Conservation (phyloP, 2,329 filamentous ascomycete species). For the Fusarium nurragi region DNA sequence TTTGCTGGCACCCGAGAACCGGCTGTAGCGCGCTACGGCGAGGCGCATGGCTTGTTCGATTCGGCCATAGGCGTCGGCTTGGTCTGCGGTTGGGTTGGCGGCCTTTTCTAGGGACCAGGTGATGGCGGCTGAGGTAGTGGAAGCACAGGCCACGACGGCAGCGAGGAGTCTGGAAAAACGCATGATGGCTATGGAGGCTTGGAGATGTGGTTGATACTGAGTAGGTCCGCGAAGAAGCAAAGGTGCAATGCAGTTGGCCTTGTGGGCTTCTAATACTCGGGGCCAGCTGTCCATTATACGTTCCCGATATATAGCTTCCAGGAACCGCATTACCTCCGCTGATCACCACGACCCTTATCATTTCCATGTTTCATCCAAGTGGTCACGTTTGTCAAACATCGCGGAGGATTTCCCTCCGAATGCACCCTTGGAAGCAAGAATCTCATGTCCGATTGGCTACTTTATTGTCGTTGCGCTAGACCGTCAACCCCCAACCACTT, state of each 20-base stretch:
- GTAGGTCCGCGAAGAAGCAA: neutral
- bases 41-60: constrained; percentile 55
- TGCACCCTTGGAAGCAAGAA: neutral
- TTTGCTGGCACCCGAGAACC: constrained; percentile 50
- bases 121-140: constrained; percentile 50
- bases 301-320: constrained; percentile 2
- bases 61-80: constrained; percentile 55
- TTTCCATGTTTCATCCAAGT: constrained; percentile 15
- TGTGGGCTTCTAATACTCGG: neutral
- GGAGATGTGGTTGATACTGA: neutral
- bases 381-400: constrained; percentile 8
- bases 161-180: constrained; percentile 46
- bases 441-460: constrained; percentile 3
- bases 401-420: constrained; percentile 19
- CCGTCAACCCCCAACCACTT: neutral
- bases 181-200: constrained; percentile 41
- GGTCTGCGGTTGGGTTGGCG: constrained; percentile 53
- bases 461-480: neutral
- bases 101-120: constrained; percentile 52
- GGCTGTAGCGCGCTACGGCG: constrained; percentile 54
- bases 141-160: constrained; percentile 44
- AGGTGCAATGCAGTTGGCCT: neutral
- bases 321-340: constrained; percentile 7
- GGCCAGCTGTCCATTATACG: neutral
- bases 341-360: constrained; percentile 7